Conservation (phyloP, 2,329 filamentous ascomycete species). For the Talaromyces islandicus region DNA sequence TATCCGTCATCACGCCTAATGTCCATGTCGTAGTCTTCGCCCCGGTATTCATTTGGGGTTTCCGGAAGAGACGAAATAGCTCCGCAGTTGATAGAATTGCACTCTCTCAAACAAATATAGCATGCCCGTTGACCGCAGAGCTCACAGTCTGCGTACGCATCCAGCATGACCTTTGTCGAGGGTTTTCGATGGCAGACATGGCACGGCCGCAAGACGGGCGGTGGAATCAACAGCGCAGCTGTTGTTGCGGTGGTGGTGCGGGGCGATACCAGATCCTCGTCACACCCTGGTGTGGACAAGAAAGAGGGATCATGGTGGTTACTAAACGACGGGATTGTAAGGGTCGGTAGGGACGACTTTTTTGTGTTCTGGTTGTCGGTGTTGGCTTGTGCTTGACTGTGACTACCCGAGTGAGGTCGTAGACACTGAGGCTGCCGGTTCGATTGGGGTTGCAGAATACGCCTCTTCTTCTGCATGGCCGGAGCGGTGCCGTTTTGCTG, state of each 20-base stretch:
- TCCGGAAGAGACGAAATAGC: constrained; percentile 2
- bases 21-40: background rate
- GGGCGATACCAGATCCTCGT: constrained; percentile 15
- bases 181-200: constrained; percentile 38
- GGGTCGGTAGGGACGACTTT: constrained; percentile 12
- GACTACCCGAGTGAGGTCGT: constrained; percentile 12
- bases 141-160: constrained; percentile 38
- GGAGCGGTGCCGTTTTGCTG: background rate
- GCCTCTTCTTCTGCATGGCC: constrained; percentile 3
- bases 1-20: constrained; percentile 1
- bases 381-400: background rate
- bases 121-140: constrained; percentile 33
- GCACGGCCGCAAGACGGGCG: constrained; percentile 30
- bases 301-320: constrained; percentile 15
- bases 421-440: constrained; percentile 7
- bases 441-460: constrained; percentile 12
- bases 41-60: background rate
- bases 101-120: constrained; percentile 38
- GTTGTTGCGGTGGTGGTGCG: constrained; percentile 18
- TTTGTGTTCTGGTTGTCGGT: background rate
- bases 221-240: constrained; percentile 8
- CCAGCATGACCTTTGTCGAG: constrained; percentile 32
- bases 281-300: constrained; percentile 19
- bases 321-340: constrained; percentile 15
- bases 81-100: constrained; percentile 27